Base-by-base conservation (phyloP, 805 yeast species). In the Candida nanaspora region DNA sequence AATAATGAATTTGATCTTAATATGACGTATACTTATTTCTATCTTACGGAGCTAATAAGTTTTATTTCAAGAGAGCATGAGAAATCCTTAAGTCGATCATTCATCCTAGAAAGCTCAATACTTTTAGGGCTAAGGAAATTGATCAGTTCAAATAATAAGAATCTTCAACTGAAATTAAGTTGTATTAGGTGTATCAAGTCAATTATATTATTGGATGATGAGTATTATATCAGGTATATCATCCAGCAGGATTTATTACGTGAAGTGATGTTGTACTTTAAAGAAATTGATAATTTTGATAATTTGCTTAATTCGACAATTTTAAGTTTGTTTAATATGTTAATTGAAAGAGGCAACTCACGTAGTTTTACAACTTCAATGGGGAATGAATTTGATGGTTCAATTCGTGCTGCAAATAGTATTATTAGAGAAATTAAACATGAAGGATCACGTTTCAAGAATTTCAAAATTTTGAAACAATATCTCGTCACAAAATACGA, bases 251-350 rank as follows among this genome's bases (percentile, higher is more conserved):
- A 77, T 37, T 65, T 83, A 18, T 68, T 87, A 37, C 58, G 61
- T 6, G 50, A 47, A 20, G 66, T 80, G 27, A 69, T 85, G 42
- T 53, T 57, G 1, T 63, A 77, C 37, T 66, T 84, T 45, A 60
- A 65, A 19, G 70, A 65, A 13, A 72, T 76, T 9, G 64, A 70
- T 6, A 60, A 66, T 25, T 60, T 62, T 30, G 78, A 84, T 55
- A 83, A 80, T 53, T 61, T 88, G 44, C 71, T 83, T 3, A 83
- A 78, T 52, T 87, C 96, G 0, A 74, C 89, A 6, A 74, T 91
- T 46, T 65, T 87, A 35, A 88, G 84, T 55, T 65, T 89, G 20
- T 37, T 61, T 32, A 46, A 48, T 27, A 23, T 51, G 9, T 38
- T 61, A 3, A 15, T 45, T 4, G 55, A 55, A n/a, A n/a, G n/a